Evolutionary conservation across 1,139 yeast species (phyloP), one percentile per base, ranked within the genome.

Genomic region (Candida freyschussii): DNA sequence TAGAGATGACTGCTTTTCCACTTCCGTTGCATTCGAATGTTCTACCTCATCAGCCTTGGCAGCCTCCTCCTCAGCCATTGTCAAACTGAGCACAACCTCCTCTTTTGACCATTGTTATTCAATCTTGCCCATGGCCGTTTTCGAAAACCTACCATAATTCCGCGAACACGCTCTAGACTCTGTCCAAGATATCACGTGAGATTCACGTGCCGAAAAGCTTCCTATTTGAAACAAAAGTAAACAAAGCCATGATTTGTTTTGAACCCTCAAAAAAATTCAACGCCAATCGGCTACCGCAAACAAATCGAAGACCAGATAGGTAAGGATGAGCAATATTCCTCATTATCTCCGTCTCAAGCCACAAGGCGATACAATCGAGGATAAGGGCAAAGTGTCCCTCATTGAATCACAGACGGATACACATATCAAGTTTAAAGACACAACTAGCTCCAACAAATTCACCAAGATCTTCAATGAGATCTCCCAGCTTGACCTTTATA

Each of bases 321-420:
- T n/a, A 18, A 21, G 6, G 8, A 45, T 44, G 51, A 30, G 37
- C 7, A 33, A 33, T 3, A 41, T 48, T 4, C 66, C 66, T 4
- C 62, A 59, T 16, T 62, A 53, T 33, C 41, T 62, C 26, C 47
- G 67, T 18, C 44, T 62, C 24, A 60, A 60, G 34, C 66, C 67
- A 2, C 40, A 40, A 5, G 37, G 49, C 20, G 37, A 45, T 31
- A 14, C 43, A 28, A 21, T 38, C 30, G 32, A 41, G 37, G 35
- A 41, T 25, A 24, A 52, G 42, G 21, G 43, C 26, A 34, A 50
- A 44, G 44, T 48, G 39, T 40, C 45, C 41, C 35, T 49, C 45
- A 43, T 53, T 28, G 48, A 53, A 41, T 26, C 51, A 40, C 38
- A 48, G 43, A 40, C 43, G 5, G 41, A 37, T 44, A 56, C 42